phyloP scores from a whole-genome alignment of 768 basidiomycete genomes.

The Rhodotorula toruloides region DNA sequence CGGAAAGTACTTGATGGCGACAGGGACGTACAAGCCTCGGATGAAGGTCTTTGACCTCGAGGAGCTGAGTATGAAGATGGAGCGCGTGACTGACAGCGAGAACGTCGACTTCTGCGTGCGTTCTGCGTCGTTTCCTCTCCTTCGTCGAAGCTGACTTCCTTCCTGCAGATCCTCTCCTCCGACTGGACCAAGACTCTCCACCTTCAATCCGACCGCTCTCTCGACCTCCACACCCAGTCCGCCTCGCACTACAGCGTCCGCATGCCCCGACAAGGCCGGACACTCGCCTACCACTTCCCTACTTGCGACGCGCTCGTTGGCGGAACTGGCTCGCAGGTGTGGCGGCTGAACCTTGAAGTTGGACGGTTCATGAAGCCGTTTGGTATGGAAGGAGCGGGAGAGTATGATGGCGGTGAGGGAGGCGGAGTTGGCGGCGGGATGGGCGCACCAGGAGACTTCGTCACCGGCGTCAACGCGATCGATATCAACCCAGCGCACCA shows the following conservation, averaged over 20 bases:
- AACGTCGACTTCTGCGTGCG: constrained; percentile 97
- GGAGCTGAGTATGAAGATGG: constrained; percentile 87
- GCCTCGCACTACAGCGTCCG: constrained; percentile 88
- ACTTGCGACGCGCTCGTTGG: constrained; percentile 84
- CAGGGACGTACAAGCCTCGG: constrained; percentile 96
- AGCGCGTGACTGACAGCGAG: constrained; percentile 90
- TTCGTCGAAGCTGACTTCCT: too few species aligned
- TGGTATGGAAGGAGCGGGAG: constrained; percentile 53
- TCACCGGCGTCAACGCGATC: constrained; percentile 79
- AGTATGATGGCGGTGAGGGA: constrained; percentile 47
- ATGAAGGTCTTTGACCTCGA: constrained; percentile 93
- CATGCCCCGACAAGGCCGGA: constrained; percentile 88
- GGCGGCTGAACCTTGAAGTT: constrained; percentile 89
- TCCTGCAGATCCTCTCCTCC: constrained; percentile 74
- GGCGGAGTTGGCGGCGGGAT: constrained; percentile 49
- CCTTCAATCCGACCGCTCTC: constrained; percentile 87
- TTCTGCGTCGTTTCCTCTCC: constrained; percentile 49
- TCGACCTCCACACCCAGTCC: constrained; percentile 90
- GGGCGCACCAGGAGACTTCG: constrained; percentile 46
- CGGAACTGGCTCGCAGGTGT: constrained; percentile 80
- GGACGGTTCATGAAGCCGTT: constrained; percentile 86
- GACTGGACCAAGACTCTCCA: constrained; percentile 99
- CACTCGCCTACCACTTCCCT: constrained; percentile 86
- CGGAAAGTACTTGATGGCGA: constrained; percentile 86
- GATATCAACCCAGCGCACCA: constrained; percentile 93